A percentile compares a stretch with the other conserved stretches of the same genome.
phyloP scores from a whole-genome alignment of 345 rosid genomes.

The Mallotus nudiflorus region DNA sequence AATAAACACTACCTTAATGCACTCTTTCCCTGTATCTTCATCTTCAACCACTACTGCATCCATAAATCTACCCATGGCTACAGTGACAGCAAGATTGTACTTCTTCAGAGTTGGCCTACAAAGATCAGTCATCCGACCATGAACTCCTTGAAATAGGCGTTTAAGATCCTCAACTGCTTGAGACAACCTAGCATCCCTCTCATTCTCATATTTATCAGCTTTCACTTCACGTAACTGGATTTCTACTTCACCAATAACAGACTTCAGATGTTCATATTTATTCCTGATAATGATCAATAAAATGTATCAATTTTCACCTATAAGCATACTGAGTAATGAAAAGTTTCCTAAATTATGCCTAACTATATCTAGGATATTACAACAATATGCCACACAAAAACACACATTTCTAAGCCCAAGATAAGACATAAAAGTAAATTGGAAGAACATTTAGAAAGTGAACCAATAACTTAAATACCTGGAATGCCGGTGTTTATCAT shows the following conservation, averaged over 20 bases:
- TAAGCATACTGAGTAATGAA: not conserved
- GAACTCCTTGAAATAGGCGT: constrained; percentile 92
- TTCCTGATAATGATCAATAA: constrained; percentile 42
- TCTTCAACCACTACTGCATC: constrained; percentile 98
- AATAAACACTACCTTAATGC: constrained; percentile 73
- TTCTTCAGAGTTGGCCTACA: constrained; percentile 92
- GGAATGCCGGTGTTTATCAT: constrained; percentile 71
- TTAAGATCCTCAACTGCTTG: constrained; percentile 92
- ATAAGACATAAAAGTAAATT: not conserved
- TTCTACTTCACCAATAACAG: constrained; percentile 73
- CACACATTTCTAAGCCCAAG: not conserved
- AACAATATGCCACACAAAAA: not conserved
- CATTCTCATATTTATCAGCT: constrained; percentile 90
- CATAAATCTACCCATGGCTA: constrained; percentile 99
- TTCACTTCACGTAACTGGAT: constrained; percentile 82
- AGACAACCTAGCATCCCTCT: constrained; percentile 85
- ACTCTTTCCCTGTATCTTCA: constrained; percentile 93
- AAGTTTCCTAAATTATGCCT: not conserved
- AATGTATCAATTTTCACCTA: not conserved
- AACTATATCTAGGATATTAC: not conserved
- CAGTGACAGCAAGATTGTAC: constrained; percentile 96
- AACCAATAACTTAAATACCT: constrained; percentile 44
- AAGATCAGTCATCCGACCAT: constrained; percentile 96
- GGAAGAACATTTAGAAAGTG: not conserved
- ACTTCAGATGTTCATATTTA: constrained; percentile 70